Evolutionary conservation across 2,329 filamentous ascomycete species (phyloP).

Genomic region (Aureobasidium pullulans): DNA sequence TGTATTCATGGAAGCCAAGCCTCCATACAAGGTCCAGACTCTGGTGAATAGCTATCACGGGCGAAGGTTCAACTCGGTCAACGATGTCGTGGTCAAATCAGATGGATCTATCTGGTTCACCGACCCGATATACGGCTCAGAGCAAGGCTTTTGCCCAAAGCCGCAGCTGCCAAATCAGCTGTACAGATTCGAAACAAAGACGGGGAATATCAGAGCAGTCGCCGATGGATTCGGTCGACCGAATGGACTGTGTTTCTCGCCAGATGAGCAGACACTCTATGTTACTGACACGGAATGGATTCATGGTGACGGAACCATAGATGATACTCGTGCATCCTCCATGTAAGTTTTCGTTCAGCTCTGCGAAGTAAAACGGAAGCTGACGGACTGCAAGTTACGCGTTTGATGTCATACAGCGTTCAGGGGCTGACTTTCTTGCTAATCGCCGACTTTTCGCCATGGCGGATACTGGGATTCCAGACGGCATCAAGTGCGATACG

Average conservation of each 20-base stretch:
- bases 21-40: conserved; percentile 20
- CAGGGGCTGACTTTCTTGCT: conserved; percentile 17
- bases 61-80: conserved; percentile 53
- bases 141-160: conserved; percentile 47
- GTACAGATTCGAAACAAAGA: conserved; percentile 47
- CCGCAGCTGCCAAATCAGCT: conserved; percentile 51
- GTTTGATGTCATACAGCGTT: conserved; percentile 25
- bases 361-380: background rate
- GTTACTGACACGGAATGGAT: conserved; percentile 48
- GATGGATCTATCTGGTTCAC: conserved; percentile 31
- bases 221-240: conserved; percentile 49
- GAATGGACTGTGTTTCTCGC: conserved; percentile 51
- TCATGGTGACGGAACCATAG: conserved; percentile 34
- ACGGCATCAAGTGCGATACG: conserved; percentile 17
- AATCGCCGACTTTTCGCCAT: conserved; percentile 16
- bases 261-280: conserved; percentile 43
- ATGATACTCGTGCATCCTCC: conserved; percentile 37
- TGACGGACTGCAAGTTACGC: conserved; percentile 16
- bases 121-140: conserved; percentile 24
- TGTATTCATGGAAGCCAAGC: conserved; percentile 17
- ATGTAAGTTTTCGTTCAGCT: conserved; percentile 34
- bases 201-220: conserved; percentile 44
- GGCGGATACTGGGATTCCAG: conserved; percentile 14
- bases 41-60: conserved; percentile 55
- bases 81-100: conserved; percentile 49